These are phyloP conservation scores for Orbilia oligospora DNA, from an alignment of 2,329 filamentous ascomycete genomes.

Conservation along the genomic window DNA sequence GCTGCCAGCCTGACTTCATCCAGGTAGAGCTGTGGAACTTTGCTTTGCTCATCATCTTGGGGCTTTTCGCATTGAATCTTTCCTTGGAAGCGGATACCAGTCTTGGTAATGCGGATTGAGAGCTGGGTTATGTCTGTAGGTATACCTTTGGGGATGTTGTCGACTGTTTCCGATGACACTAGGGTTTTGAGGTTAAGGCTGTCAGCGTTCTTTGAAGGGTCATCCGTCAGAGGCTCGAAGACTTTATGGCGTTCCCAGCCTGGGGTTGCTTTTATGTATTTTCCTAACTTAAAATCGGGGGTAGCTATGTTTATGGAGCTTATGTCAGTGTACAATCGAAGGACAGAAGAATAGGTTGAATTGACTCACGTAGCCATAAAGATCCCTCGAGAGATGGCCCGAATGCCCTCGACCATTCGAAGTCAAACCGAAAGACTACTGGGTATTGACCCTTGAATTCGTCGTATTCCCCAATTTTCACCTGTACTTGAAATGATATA, in stretches of 20 bases:
- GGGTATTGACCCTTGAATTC: neutral
- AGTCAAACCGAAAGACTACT: slow-evolving; percentile 10
- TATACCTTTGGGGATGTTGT: slow-evolving; percentile 57
- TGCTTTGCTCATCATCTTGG: slow-evolving; percentile 3
- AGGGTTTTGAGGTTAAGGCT: slow-evolving; percentile 8
- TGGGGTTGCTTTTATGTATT: slow-evolving; percentile 10
- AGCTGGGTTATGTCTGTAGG: slow-evolving; percentile 56
- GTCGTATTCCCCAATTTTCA: neutral
- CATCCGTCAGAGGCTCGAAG: neutral
- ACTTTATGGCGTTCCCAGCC: slow-evolving; percentile 14
- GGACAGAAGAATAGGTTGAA: slow-evolving; percentile 10
- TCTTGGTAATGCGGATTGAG: slow-evolving; percentile 33
- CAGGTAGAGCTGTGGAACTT: slow-evolving; percentile 39
- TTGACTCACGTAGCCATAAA: slow-evolving; percentile 14
- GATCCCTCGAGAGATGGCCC: slow-evolving; percentile 1
- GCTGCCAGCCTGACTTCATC: slow-evolving; percentile 46
- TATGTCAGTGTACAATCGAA: slow-evolving; percentile 10
- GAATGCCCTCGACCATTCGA: neutral
- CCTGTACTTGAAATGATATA: neutral
- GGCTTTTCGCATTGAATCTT: slow-evolving; percentile 35
- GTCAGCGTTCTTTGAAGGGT: neutral
- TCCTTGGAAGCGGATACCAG: slow-evolving; percentile 24
- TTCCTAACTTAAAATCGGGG: slow-evolving; percentile 1
- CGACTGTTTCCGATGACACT: neutral
- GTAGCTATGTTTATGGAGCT: slow-evolving; percentile 3